A percentile compares a stretch with the other conserved stretches of the same genome.
phyloP scores from a whole-genome alignment of 208 protist genomes.

The Angomonas ambiguus region DNA sequence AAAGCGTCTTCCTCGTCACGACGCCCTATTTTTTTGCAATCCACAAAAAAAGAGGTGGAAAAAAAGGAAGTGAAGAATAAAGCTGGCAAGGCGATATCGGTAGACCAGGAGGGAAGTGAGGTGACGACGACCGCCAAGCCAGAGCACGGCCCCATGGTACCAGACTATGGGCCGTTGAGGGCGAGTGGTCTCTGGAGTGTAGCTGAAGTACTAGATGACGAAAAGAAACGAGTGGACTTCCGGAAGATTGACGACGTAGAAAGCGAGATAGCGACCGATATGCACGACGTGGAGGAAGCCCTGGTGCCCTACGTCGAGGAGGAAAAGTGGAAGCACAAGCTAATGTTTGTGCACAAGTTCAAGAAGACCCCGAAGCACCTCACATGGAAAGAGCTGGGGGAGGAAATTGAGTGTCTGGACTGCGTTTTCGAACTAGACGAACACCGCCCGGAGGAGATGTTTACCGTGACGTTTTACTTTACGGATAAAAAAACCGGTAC shows the following conservation, averaged over 20 bases:
- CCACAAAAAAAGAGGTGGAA: not conserved
- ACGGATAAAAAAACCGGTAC: constrained; percentile 67
- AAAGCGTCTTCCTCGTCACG: not conserved
- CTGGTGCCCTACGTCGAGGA: constrained; percentile 75
- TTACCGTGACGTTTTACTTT: constrained; percentile 82
- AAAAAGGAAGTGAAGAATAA: not conserved
- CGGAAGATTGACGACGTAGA: constrained; percentile 85
- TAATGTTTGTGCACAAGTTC: constrained; percentile 89
- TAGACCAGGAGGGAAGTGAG: not conserved
- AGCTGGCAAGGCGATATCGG: not conserved
- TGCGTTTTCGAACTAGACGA: constrained; percentile 84
- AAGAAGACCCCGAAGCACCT: constrained; percentile 84
- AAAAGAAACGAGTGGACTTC: constrained; percentile 77
- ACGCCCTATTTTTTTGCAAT: not conserved
- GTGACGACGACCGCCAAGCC: constrained; percentile 22
- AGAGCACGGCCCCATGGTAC: constrained; percentile 53
- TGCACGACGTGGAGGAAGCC: constrained; percentile 53
- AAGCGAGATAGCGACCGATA: constrained; percentile 67
- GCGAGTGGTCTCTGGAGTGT: constrained; percentile 73
- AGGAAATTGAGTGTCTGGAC: constrained; percentile 89
- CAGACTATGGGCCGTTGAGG: constrained; percentile 75
- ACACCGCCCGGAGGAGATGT: constrained; percentile 85
- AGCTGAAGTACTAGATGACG: constrained; percentile 65
- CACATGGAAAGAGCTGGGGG: constrained; percentile 81
- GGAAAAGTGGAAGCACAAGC: constrained; percentile 81